phyloP scores from a whole-genome alignment of 306 rosid species.

The Prunus salicina region DNA sequence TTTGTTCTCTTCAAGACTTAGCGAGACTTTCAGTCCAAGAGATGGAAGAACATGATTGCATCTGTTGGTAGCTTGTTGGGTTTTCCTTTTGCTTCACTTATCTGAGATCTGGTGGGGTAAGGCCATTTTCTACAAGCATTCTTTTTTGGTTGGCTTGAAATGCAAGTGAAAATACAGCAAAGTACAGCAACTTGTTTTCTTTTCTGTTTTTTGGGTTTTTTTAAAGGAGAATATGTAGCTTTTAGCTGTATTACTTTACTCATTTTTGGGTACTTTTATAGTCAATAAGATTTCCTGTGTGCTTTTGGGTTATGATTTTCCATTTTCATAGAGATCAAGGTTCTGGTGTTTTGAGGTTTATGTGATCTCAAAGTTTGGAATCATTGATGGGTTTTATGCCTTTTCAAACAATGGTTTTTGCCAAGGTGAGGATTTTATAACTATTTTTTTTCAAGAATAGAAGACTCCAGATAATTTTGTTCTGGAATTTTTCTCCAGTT shows the following conservation, averaged over 20 bases:
- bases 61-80: conserved; percentile 41
- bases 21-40: conserved; percentile 45
- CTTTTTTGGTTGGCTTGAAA: conserved; percentile 37
- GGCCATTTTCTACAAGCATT: conserved; percentile 21
- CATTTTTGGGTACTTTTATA: conserved; percentile 32
- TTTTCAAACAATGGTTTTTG: conserved; percentile 37
- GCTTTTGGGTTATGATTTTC: conserved; percentile 20
- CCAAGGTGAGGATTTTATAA: conserved; percentile 34
- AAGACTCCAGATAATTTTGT: conserved; percentile 9
- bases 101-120: conserved; percentile 80
- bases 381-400: conserved; percentile 30
- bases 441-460: conserved; percentile 14
- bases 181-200: background rate
- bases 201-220: conserved; percentile 17
- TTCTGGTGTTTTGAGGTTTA: conserved; percentile 16
- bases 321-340: conserved; percentile 30
- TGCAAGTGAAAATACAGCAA: conserved; percentile 40
- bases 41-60: conserved; percentile 52
- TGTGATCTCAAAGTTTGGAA: conserved; percentile 36
- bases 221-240: conserved; percentile 15
- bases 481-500: background rate
- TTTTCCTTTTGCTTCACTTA: conserved; percentile 51
- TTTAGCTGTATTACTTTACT: conserved; percentile 42
- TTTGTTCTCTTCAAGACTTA: conserved; percentile 29
- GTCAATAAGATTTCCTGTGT: conserved; percentile 28